phyloP scores from a whole-genome alignment of 2,329 filamentous ascomycete genomes.

The Cercospora sp. region DNA sequence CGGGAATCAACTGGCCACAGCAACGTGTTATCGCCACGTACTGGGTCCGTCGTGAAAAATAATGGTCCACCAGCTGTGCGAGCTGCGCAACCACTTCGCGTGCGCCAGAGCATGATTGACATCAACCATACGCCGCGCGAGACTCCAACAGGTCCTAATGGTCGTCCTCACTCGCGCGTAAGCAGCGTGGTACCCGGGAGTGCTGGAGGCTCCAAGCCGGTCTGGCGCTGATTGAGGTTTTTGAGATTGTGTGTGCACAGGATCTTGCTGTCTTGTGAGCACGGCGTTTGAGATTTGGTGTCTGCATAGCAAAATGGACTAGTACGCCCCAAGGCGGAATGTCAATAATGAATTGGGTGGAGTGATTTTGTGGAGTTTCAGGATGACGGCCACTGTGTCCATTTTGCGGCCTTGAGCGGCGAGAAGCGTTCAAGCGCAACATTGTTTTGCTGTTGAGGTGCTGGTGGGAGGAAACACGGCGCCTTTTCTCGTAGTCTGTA shows the following conservation, averaged over 20 bases:
- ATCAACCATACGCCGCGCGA: constrained; percentile 17
- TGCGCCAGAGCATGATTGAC: constrained; percentile 28
- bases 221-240: constrained; percentile 14
- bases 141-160: constrained; percentile 12
- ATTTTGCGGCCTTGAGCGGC: background rate
- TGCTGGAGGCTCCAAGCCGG: constrained; percentile 14
- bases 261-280: background rate
- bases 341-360: background rate
- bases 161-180: constrained; percentile 17
- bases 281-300: background rate
- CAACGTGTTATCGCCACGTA: constrained; percentile 61
- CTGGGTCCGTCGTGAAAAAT: constrained; percentile 57
- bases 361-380: background rate
- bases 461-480: background rate
- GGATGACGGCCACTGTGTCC: background rate
- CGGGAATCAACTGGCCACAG: constrained; percentile 50
- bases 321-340: background rate
- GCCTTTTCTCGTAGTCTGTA: constrained; percentile 8
- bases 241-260: background rate
- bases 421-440: constrained; percentile 12
- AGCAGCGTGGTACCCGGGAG: constrained; percentile 18
- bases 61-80: constrained; percentile 16
- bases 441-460: background rate
- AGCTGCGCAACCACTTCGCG: constrained; percentile 7
- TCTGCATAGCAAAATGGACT: background rate